phyloP scores from a whole-genome alignment of 139 green algal genomes.

The Axilococcus clingmanii region DNA sequence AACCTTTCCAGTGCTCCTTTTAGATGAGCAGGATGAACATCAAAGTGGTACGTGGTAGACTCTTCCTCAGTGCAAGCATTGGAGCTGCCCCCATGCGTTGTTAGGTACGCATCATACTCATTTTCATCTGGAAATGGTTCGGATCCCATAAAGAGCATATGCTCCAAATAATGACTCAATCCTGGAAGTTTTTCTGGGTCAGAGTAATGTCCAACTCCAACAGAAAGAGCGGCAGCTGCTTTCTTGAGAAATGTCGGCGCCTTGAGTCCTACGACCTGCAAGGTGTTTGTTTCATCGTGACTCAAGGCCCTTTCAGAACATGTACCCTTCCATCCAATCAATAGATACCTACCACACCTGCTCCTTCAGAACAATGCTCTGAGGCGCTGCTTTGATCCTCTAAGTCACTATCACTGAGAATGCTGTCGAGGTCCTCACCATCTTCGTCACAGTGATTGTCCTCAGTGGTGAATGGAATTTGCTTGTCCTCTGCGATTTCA shows the following conservation, averaged over 20 bases:
- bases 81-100: conserved; percentile 61
- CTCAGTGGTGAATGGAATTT: neutral
- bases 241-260: conserved; percentile 23
- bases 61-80: conserved; percentile 95
- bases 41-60: conserved; percentile 79
- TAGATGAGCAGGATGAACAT: conserved; percentile 66
- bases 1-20: conserved; percentile 82
- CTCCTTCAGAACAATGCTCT: neutral
- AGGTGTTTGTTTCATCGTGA: no score
- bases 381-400: conserved; percentile 14
- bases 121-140: conserved; percentile 89
- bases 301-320: no score
- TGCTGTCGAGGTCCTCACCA: no score
- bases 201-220: conserved; percentile 78
- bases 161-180: conserved; percentile 89
- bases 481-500: conserved; percentile 60
- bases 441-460: conserved; percentile 18
- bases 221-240: conserved; percentile 84
- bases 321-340: neutral
- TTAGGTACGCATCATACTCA: conserved; percentile 90
- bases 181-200: conserved; percentile 78
- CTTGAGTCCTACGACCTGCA: no score
- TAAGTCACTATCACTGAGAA: no score
- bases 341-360: neutral
- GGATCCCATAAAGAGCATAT: conserved; percentile 99